These are phyloP conservation scores for Fonsecaea erecta DNA, from an alignment of 2,329 filamentous ascomycete genomes.

Conservation along the genomic window DNA sequence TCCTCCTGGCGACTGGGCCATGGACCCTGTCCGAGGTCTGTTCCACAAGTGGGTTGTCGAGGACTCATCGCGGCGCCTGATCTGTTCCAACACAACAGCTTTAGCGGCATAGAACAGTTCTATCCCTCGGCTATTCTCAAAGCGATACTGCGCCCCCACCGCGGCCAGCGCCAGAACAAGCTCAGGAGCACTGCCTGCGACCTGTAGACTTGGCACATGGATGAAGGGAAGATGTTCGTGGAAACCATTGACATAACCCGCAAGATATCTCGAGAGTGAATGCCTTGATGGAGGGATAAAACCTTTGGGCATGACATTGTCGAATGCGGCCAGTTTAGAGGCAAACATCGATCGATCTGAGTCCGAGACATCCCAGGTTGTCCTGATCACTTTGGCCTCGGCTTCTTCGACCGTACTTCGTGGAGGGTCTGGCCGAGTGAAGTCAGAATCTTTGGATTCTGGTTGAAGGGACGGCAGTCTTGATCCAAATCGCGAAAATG, in stretches of 20 bases:
- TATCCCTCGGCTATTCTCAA: slow-evolving; percentile 57
- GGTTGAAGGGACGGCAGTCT: slow-evolving; percentile 54
- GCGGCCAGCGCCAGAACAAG: slow-evolving; percentile 58
- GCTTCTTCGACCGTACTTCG: slow-evolving; percentile 47
- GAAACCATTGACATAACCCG: slow-evolving; percentile 57
- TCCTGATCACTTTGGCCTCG: slow-evolving; percentile 43
- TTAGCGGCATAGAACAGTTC: slow-evolving; percentile 63
- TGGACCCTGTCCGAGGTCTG: slow-evolving; percentile 45
- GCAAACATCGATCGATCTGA: slow-evolving; percentile 52
- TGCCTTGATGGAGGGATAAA: slow-evolving; percentile 57
- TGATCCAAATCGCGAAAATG: slow-evolving; percentile 56
- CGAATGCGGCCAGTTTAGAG: slow-evolving; percentile 52
- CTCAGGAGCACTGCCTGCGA: slow-evolving; percentile 53
- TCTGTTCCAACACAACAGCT: slow-evolving; percentile 58
- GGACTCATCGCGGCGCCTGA: slow-evolving; percentile 56
- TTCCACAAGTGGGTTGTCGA: slow-evolving; percentile 51
- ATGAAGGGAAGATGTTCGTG: slow-evolving; percentile 59
- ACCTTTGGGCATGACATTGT: slow-evolving; percentile 51
- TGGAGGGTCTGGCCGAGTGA: slow-evolving; percentile 41
- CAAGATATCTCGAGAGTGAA: slow-evolving; percentile 55
- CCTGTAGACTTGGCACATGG: slow-evolving; percentile 55
- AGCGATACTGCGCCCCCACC: slow-evolving; percentile 55
- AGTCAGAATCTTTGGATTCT: slow-evolving; percentile 51
- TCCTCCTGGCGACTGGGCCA: slow-evolving; percentile 46
- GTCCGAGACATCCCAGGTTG: slow-evolving; percentile 55